phyloP scores from a whole-genome alignment of 345 rosid genomes.

The Gossypium australe region DNA sequence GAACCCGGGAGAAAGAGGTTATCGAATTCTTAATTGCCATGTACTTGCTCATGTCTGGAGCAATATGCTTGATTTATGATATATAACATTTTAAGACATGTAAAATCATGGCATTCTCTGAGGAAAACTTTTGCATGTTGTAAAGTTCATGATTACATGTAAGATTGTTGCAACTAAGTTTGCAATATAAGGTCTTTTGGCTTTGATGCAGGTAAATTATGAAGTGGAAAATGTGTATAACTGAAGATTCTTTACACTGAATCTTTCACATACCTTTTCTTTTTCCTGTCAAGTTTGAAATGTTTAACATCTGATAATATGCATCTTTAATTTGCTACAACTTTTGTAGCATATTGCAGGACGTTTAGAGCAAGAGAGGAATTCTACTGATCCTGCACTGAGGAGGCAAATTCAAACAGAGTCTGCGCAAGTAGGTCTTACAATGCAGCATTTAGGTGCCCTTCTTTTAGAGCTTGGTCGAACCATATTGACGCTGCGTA shows the following conservation, averaged over 20 bases:
- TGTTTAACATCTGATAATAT: slow-evolving; percentile 34
- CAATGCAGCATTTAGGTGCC: slow-evolving; percentile 86
- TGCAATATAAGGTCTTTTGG: background rate
- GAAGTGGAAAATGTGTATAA: background rate
- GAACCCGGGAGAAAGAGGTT: background rate
- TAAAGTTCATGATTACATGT: background rate
- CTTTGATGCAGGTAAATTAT: background rate
- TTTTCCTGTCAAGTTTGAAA: background rate
- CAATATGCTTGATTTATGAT: background rate
- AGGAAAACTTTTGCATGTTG: background rate
- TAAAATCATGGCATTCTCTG: background rate
- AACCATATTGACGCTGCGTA: slow-evolving; percentile 63
- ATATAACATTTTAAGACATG: background rate
- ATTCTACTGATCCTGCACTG: slow-evolving; percentile 49
- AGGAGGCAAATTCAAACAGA: slow-evolving; percentile 81
- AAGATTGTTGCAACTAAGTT: background rate
- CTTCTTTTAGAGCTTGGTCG: slow-evolving; percentile 96
- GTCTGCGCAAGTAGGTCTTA: slow-evolving; percentile 58
- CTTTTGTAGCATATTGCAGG: slow-evolving; percentile 79
- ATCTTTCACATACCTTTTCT: slow-evolving; percentile 3
- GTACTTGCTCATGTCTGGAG: background rate
- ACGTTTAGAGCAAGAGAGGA: slow-evolving; percentile 67
- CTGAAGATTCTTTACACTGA: background rate
- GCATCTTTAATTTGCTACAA: slow-evolving; percentile 48
- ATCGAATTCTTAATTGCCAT: background rate